These are phyloP conservation scores for Symbiodinium pilosum DNA, from an alignment of 73 alveolate genomes.

Conservation along the genomic window DNA sequence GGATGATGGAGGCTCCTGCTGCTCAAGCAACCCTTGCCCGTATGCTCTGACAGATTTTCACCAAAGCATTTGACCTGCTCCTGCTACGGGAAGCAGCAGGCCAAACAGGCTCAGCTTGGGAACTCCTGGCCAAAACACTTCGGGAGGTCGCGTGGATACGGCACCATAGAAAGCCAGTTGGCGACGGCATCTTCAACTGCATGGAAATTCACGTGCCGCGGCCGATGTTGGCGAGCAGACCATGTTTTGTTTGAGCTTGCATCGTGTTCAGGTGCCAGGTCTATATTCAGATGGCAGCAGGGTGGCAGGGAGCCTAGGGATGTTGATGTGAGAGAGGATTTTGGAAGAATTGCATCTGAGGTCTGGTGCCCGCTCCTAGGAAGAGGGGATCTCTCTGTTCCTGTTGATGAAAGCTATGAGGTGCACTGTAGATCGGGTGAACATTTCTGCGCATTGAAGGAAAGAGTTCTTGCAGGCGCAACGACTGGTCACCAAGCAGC, in stretches of 20 bases:
- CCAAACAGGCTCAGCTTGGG: neutral
- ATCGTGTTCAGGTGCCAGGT: constrained; percentile 81
- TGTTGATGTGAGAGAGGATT: too few relatives aligned
- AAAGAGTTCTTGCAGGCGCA: neutral
- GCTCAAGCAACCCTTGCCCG: too few relatives aligned
- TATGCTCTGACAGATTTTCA: constrained; percentile 31
- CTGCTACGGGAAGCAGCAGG: constrained; percentile 92
- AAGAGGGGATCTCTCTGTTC: constrained; percentile 73
- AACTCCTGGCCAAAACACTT: neutral
- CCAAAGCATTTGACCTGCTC: constrained; percentile 88
- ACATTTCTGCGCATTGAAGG: neutral
- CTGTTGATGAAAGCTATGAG: constrained; percentile 81
- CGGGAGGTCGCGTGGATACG: constrained; percentile 80
- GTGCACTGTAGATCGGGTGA: neutral
- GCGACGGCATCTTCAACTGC: constrained; percentile 92
- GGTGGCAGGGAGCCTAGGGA: constrained; percentile 20
- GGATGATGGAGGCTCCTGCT: too few relatives aligned
- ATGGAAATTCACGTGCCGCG: constrained; percentile 81
- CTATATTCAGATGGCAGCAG: constrained; percentile 87
- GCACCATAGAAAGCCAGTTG: constrained; percentile 88
- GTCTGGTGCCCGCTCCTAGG: constrained; percentile 93
- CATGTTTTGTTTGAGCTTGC: too few relatives aligned
- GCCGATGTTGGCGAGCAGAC: too few relatives aligned
- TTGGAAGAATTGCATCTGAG: too few relatives aligned
- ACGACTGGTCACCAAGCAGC: constrained; percentile 83